Conservation (phyloP, 441 rosid genomes). For the Pelargonium fulgidum region DNA sequence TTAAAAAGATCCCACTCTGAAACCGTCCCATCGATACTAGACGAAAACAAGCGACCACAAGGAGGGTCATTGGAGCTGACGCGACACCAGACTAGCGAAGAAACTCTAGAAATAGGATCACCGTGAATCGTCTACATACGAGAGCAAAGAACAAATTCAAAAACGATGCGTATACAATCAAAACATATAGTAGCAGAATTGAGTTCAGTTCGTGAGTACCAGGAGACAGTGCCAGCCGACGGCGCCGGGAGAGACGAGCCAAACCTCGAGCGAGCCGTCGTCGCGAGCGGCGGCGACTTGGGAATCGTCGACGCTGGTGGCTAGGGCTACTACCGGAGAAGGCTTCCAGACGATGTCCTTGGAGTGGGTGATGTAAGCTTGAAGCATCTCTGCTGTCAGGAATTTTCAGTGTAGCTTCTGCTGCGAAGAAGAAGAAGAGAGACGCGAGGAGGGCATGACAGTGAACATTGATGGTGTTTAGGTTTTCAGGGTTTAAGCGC, state of each 20-base stretch:
- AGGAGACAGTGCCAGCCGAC: conserved; percentile 94
- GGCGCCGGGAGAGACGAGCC: conserved; percentile 90
- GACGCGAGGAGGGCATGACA: neutral
- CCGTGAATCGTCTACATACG: conserved; percentile 60
- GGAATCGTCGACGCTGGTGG: conserved; percentile 63
- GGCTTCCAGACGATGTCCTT: conserved; percentile 68
- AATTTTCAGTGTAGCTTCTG: neutral
- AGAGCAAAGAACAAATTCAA: neutral
- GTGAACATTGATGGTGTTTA: neutral
- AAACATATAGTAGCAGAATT: neutral
- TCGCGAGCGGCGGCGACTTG: conserved; percentile 88
- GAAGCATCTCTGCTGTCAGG: conserved; percentile 34
- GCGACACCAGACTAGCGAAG: conserved; percentile 66
- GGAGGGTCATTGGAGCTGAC: conserved; percentile 39
- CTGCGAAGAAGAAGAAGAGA: neutral
- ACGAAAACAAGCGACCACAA: conserved; percentile 66
- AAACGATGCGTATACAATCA: neutral
- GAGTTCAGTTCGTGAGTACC: conserved; percentile 29
- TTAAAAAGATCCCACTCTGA: conserved; percentile 82
- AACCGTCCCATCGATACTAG: conserved; percentile 79
- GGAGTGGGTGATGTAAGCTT: conserved; percentile 56
- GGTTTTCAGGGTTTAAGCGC: conserved; percentile 32
- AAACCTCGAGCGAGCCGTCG: conserved; percentile 78
- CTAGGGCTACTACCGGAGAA: conserved; percentile 75
- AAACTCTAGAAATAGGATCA: conserved; percentile 61